Evolutionary conservation across 176 grass and related monocot genomes (phyloP).

Genomic region (Melocanna baccifera): DNA sequence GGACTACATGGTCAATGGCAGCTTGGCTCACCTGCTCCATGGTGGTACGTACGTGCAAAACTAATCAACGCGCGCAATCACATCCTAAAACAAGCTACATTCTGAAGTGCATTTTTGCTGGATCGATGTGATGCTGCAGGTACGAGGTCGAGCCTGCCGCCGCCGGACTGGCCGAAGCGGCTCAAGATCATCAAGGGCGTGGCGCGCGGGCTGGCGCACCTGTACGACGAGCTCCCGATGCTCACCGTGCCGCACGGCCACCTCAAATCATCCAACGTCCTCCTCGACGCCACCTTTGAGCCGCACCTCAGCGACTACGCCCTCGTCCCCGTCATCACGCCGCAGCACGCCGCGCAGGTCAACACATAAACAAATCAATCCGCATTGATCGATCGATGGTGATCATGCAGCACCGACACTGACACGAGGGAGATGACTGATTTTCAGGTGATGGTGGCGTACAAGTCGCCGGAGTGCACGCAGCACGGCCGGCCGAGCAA

Average conservation of each 20-base stretch:
- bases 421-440: background rate
- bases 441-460: conserved; percentile 65
- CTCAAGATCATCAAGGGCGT: conserved; percentile 87
- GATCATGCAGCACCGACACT: too few relatives aligned
- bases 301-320: conserved; percentile 82
- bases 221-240: conserved; percentile 83
- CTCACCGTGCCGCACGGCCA: conserved; percentile 85
- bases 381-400: background rate
- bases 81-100: background rate
- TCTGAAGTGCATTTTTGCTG: background rate
- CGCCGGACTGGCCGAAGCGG: conserved; percentile 65
- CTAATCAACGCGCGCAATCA: background rate
- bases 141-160: conserved; percentile 39
- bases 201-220: conserved; percentile 65
- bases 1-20: conserved; percentile 66
- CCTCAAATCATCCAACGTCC: conserved; percentile 90
- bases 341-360: conserved; percentile 47
- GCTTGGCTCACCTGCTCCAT: conserved; percentile 80
- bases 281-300: conserved; percentile 53
- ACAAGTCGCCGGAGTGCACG: conserved; percentile 81
- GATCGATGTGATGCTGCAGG: conserved; percentile 34
- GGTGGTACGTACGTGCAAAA: conserved; percentile 18
- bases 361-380: background rate
- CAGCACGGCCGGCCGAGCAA: conserved; percentile 30
- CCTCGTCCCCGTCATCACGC: conserved; percentile 59